Conservation (phyloP, 352 stramenopile species). For the Phytophthora pini region DNA sequence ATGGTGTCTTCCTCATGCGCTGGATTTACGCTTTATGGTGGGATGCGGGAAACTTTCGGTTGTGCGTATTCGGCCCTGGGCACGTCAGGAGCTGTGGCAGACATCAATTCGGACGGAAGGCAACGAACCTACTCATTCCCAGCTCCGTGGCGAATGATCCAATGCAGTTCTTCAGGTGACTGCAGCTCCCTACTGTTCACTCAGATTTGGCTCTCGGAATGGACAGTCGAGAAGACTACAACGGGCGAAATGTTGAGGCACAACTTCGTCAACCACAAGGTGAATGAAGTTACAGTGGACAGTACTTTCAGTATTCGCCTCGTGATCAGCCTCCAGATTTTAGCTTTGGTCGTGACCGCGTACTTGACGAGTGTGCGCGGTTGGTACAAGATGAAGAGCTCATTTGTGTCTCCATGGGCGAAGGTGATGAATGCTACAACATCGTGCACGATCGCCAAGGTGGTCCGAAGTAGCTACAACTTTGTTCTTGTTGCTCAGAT, state of each 20-base stretch:
- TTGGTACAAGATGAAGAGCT: slow-evolving; percentile 35
- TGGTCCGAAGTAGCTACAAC: slow-evolving; percentile 53
- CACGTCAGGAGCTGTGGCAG: slow-evolving; percentile 30
- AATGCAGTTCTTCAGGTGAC: slow-evolving; percentile 43
- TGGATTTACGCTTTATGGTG: slow-evolving; percentile 33
- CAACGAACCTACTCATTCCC: slow-evolving; percentile 35
- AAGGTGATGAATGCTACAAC: slow-evolving; percentile 32
- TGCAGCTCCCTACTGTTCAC: slow-evolving; percentile 51
- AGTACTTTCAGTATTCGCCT: slow-evolving; percentile 40
- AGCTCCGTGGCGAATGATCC: slow-evolving; percentile 50
- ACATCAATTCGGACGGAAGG: slow-evolving; percentile 27
- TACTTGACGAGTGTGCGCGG: slow-evolving; percentile 40
- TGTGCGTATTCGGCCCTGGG: slow-evolving; percentile 44
- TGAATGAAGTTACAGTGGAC: slow-evolving; percentile 49
- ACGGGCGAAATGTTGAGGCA: slow-evolving; percentile 29
- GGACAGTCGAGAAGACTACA: slow-evolving; percentile 26
- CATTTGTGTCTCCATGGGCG: slow-evolving; percentile 36
- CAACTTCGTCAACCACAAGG: slow-evolving; percentile 54
- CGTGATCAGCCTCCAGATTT: slow-evolving; percentile 42
- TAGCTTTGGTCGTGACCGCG: slow-evolving; percentile 39
- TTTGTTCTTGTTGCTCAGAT: slow-evolving; percentile 45
- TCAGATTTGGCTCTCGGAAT: slow-evolving; percentile 48
- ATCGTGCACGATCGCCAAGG: slow-evolving; percentile 42
- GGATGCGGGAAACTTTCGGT: slow-evolving; percentile 29
- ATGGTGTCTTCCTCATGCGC: slow-evolving; percentile 31